Conservation (phyloP, 75 land plant genomes). For the Larix kaempferi region DNA sequence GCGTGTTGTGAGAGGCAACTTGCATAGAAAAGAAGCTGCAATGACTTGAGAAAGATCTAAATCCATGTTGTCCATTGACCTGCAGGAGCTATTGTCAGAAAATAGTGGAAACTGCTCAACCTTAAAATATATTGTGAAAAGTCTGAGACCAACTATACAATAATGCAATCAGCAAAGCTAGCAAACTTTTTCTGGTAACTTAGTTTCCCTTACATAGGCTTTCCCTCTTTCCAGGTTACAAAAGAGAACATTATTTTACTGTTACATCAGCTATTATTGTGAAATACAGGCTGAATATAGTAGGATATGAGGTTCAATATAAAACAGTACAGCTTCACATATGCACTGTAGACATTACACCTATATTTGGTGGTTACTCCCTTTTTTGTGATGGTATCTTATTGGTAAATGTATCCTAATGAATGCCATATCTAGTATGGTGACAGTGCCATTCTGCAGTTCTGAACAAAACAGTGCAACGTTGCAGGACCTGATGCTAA, state of each 20-base stretch:
- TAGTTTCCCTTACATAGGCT: neutral
- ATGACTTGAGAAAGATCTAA: neutral
- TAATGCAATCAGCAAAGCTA: neutral
- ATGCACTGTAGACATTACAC: neutral
- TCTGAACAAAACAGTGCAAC: neutral
- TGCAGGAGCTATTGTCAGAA: conserved; percentile 9
- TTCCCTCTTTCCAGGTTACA: neutral
- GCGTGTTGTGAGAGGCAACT: neutral
- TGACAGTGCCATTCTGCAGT: neutral
- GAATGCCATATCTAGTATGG: neutral
- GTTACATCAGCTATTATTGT: neutral
- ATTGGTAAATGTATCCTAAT: neutral
- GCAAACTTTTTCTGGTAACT: neutral
- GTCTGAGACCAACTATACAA: neutral
- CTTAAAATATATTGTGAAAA: neutral
- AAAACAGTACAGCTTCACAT: neutral
- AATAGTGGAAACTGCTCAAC: neutral
- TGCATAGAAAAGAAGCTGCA: neutral
- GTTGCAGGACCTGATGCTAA: neutral
- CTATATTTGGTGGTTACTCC: no score
- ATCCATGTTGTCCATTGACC: conserved; percentile 2
- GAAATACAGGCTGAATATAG: neutral
- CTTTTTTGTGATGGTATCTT: no score
- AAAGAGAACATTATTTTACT: neutral
- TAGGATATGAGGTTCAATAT: neutral